These are phyloP conservation scores for Saccharomycopsis fibuligera DNA, from an alignment of 805 yeast genomes.

Conservation along the genomic window DNA sequence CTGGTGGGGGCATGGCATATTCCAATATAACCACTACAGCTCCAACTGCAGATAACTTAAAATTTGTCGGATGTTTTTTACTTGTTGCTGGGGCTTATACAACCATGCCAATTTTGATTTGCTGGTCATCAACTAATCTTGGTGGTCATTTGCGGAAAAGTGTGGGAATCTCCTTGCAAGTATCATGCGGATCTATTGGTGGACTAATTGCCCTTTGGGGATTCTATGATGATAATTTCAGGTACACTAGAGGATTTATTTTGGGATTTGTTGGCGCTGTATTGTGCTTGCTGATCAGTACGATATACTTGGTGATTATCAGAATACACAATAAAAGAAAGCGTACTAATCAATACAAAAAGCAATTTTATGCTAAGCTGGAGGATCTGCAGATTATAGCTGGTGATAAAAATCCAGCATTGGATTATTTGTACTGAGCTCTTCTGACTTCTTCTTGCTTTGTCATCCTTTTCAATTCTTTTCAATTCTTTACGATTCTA, in stretches of 20 bases:
- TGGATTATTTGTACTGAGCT: conserved; percentile 30
- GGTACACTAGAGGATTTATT: conserved; percentile 13
- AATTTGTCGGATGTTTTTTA: conserved; percentile 52
- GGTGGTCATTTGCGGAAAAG: conserved; percentile 53
- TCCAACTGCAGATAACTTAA: conserved; percentile 26
- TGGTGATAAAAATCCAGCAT: conserved; percentile 34
- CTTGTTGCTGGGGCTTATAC: conserved; percentile 51
- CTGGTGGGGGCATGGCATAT: conserved; percentile 50
- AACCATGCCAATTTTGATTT: conserved; percentile 60
- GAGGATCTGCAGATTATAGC: conserved; percentile 29
- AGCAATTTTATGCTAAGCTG: conserved; percentile 26
- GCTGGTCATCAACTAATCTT: conserved; percentile 40
- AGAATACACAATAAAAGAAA: conserved; percentile 25
- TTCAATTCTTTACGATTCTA: neutral
- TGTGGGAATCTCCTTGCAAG: conserved; percentile 51
- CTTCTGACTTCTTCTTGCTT: neutral
- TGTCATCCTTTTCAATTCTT: neutral
- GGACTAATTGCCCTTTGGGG: conserved; percentile 30
- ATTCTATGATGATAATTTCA: conserved; percentile 6
- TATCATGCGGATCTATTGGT: conserved; percentile 68
- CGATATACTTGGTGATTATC: conserved; percentile 33
- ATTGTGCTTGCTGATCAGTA: conserved; percentile 32
- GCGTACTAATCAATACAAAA: conserved; percentile 26
- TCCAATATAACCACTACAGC: conserved; percentile 28
- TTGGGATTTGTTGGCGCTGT: conserved; percentile 35